Base-by-base conservation (phyloP, 2,329 filamentous ascomycete species). In the Ophiosphaerella korrae region DNA sequence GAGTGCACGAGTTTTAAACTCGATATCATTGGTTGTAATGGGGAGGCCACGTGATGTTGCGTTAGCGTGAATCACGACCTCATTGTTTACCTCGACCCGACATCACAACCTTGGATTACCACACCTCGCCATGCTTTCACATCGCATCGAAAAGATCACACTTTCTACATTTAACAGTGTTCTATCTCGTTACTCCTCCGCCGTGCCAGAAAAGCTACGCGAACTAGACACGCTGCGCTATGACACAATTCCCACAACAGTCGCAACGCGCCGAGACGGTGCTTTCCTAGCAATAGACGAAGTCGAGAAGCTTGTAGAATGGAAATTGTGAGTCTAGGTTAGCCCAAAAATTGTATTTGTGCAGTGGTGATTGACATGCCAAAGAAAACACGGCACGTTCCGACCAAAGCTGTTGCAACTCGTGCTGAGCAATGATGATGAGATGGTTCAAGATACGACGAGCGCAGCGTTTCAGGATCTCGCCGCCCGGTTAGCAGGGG, bases 381-480 rank as follows among this genome's bases (percentile, higher is more conserved):
- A 14, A 3, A 80, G 77, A 23, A 76, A 77, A 59, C 79, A 82
- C 55, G 80, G 80, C 56, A 81, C 77, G 16, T 82, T 78, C 55
- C 77, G 80, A 6, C 78, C 79, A 1, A 72, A 64, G 6, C 71
- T 82, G 2, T 65, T 77, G 26, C 64, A 70, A 3, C 74, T 82
- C 7, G 77, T 81, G 9, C 77, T 81, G 18, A 85, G 83, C 33
- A 93, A 93, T 68, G 73, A 81, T 3, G 67, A 79, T 2, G 62
- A 73, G 0, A 46, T 67, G 1, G 76, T 87, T 4, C 58, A 77
- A 36, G 53, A 74, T 11, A 81, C 77, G 1, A 84, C 87, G 13
- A 68, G 75, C 7, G 67, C 78, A 24, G 87, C 84, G 0, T 78
- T 87, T 50, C 63, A 68, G 4, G 48, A 66, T 4, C 29, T 60